A percentile compares a stretch with the other conserved stretches of the same genome.
These are phyloP conservation scores for Trichoderma breve DNA, from an alignment of 2,329 filamentous ascomycete species.

Conservation along the genomic window DNA sequence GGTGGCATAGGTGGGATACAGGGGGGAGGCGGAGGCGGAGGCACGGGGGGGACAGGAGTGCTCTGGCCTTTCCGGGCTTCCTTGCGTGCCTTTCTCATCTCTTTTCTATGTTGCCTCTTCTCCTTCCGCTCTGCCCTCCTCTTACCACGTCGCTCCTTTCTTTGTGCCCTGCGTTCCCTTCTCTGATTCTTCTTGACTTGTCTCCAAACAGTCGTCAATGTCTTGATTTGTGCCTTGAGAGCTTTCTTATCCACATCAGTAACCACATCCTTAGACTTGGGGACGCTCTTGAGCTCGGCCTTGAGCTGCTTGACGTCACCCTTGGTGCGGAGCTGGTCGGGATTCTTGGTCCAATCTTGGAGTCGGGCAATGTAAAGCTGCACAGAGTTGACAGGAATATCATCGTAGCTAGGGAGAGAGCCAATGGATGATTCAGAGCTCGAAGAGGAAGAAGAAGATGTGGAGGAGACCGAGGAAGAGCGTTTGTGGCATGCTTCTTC, in stretches of 20 bases:
- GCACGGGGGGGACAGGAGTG: slow-evolving; percentile 3
- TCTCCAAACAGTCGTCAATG: slow-evolving; percentile 45
- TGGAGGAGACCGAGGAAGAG: slow-evolving; percentile 37
- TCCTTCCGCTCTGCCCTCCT: slow-evolving; percentile 36
- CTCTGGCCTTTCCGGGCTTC: slow-evolving; percentile 29
- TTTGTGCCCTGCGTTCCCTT: slow-evolving; percentile 33
- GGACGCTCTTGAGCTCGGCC: slow-evolving; percentile 44
- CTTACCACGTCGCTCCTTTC: slow-evolving; percentile 30
- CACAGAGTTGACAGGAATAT: slow-evolving; percentile 48
- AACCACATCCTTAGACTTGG: slow-evolving; percentile 26
- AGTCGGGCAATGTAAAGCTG: slow-evolving; percentile 46
- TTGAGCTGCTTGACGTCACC: slow-evolving; percentile 42
- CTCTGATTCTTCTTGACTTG: slow-evolving; percentile 32
- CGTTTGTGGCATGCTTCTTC: slow-evolving; percentile 24
- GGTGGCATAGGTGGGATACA: slow-evolving; percentile 7
- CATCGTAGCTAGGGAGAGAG: slow-evolving; percentile 54
- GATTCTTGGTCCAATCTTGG: slow-evolving; percentile 48
- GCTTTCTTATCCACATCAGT: slow-evolving; percentile 30
- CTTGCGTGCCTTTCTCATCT: slow-evolving; percentile 32
- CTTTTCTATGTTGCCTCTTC: slow-evolving; percentile 32
- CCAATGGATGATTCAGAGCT: slow-evolving; percentile 45
- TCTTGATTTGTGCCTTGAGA: slow-evolving; percentile 45
- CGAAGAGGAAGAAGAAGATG: slow-evolving; percentile 36
- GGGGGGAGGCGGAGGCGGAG: background rate
- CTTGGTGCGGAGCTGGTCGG: slow-evolving; percentile 49